Base-by-base conservation (phyloP, 1,284 basidiomycete genomes). In the Tylopilus sp. region DNA sequence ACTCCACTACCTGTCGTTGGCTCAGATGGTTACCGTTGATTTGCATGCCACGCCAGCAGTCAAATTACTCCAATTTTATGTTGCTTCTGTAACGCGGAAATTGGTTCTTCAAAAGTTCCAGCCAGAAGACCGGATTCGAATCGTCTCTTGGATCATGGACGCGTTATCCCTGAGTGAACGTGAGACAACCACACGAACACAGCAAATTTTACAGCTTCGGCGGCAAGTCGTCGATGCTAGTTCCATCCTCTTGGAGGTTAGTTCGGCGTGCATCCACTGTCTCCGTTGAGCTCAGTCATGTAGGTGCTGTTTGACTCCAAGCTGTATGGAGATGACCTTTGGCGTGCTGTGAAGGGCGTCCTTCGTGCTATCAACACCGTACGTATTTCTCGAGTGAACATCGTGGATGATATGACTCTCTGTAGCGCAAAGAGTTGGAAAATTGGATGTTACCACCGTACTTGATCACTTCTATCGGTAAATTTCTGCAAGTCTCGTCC, bases 31-130 rank as follows among this genome's bases (percentile, higher is more conserved):
- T 23, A 71, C 72, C 37, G 57, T 79, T 36, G 70, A 75, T 41
- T 71, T 71, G 49, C 64, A 60, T 16, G 63, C 74, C 31, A 70
- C 74, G 2, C 66, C 74, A 7, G 69, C 79, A 19, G 59, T 70
- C 28, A 70, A 71, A 41, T 64, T 85, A 16, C 61, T 84, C 25
- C 75, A 72, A 28, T 81, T 81, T 57, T 83, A 79, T 53, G 70
- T 72, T 59, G 60, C 70, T 30, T 65, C 68, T 51, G 61, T 82
- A 31, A 69, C 72, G 15, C 66, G 72, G n/a, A 79, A 75, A 56
- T 62, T 74, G 47, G 71, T 69, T 23, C 61, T 81, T n/a, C 70
- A 72, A 46, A 73, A 70, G 44, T 69, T 82, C 10, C 52, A 64
- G 4, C 64, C 65, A 26, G 67, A 72, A 33, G 72, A 76, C 34